A percentile compares a stretch with the other conserved stretches of the same genome.
phyloP scores from a whole-genome alignment of 1,284 basidiomycete genomes.

The Sphaerobolus stellatus region DNA sequence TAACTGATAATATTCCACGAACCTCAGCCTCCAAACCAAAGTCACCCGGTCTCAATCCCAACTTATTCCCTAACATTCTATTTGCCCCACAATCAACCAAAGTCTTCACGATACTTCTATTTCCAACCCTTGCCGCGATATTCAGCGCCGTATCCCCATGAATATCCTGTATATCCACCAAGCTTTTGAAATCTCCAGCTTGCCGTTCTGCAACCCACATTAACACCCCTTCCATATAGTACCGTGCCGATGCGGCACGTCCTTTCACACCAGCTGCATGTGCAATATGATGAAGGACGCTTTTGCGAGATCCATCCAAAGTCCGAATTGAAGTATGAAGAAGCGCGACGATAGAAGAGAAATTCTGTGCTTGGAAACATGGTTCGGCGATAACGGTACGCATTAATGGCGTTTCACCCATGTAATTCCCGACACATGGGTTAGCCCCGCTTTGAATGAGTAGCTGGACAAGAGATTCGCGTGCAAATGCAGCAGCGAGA shows the following conservation, averaged over 20 bases:
- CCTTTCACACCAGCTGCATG: conserved; percentile 90
- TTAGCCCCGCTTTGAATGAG: conserved; percentile 79
- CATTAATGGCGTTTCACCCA: conserved; percentile 93
- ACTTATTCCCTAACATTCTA: conserved; percentile 87
- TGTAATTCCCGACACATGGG: conserved; percentile 85
- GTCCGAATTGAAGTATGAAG: conserved; percentile 81
- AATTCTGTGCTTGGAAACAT: conserved; percentile 78
- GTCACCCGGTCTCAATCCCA: conserved; percentile 90
- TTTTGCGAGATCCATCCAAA: conserved; percentile 85
- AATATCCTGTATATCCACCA: conserved; percentile 93
- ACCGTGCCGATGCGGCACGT: conserved; percentile 79
- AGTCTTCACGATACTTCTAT: conserved; percentile 82
- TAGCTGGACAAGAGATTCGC: conserved; percentile 63
- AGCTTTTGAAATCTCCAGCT: conserved; percentile 69
- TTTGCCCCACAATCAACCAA: conserved; percentile 94
- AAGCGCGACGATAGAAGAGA: conserved; percentile 64
- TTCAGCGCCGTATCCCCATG: conserved; percentile 97
- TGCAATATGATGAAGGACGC: conserved; percentile 93
- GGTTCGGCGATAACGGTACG: conserved; percentile 90
- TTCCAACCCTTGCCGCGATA: conserved; percentile 93
- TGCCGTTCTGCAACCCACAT: conserved; percentile 77
- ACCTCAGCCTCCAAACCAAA: conserved; percentile 93
- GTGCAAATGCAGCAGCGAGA: conserved; percentile 86
- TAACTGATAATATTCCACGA: conserved; percentile 25
- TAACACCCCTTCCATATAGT: conserved; percentile 91